Evolutionary conservation across 2,329 filamentous ascomycete genomes (phyloP), one percentile per base, ranked within the genome.

Genomic region (Lecanicillium sp.): DNA sequence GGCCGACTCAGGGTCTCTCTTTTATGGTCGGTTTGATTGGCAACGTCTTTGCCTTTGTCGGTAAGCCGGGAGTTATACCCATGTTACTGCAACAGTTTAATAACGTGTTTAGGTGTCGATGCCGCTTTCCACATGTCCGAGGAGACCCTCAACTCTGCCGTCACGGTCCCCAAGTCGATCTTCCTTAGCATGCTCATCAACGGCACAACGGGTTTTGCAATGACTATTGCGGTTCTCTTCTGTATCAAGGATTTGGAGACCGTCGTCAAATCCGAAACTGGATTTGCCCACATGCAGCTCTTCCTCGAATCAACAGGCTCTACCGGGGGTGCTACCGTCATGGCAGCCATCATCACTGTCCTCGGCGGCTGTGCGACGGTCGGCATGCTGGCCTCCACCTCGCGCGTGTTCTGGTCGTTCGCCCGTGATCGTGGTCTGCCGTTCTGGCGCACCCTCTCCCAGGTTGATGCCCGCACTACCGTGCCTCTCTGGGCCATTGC

Each of bases 241-340:
- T 77, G 72, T 26, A 65, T 49, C 81, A n/a, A 69, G 68, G 30
- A 40, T 11, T 60, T 76, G 5, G 65, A 71, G 6, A 58, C 56
- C 0, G 67, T 73, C 1, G 57, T 77, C 3, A 60, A 61, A 0
- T 70, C 68, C 0, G 66, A 67, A 0, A 77, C 75, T 0, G 70
- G 70, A 1, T 78, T 76, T 40, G 78, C 81, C 0, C 79, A 80
- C 52, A 81, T 84, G 57, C 68, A 79, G 44, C 70, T 81, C 17
- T 81, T 81, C 51, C 67, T 69, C 51, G 69, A 78, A 35, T 71
- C 71, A 2, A 74, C 76, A 3, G 62, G 68, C 3, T 73, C 69
- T 15, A 59, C 68, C 3, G 69, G 68, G 1, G 76, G 71, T 0
- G 70, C 75, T 0, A 70, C 70, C 2, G 67, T 72, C 24, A 77